A percentile compares a stretch with the other conserved stretches of the same genome.
Conservation (phyloP, 2,329 filamentous ascomycete genomes). For the Calonectria henricotiae region DNA sequence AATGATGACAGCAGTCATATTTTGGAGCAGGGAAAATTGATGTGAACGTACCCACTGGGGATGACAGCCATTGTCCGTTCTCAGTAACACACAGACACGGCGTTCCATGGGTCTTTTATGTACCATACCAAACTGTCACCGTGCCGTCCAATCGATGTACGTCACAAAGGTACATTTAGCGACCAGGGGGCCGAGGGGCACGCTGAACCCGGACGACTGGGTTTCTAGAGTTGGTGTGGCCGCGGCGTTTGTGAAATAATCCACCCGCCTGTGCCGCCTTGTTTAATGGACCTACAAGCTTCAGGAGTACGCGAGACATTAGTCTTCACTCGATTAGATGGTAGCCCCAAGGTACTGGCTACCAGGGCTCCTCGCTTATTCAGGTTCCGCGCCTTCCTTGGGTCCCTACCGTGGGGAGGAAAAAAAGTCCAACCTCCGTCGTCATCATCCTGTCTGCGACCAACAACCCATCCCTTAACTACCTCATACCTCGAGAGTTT, state of each 20-base stretch:
- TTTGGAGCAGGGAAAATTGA: neutral
- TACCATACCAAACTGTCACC: slow-evolving; percentile 17
- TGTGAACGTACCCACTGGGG: slow-evolving; percentile 21
- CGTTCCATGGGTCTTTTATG: slow-evolving; percentile 25
- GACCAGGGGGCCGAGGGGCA: slow-evolving; percentile 10
- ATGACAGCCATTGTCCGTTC: slow-evolving; percentile 27
- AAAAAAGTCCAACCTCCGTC: slow-evolving; percentile 26
- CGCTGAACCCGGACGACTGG: slow-evolving; percentile 27
- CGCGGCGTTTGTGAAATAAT: slow-evolving; percentile 46
- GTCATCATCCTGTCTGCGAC: slow-evolving; percentile 43
- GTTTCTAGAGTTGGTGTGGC: slow-evolving; percentile 40
- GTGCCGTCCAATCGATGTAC: slow-evolving; percentile 12
- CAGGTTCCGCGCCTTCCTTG: slow-evolving; percentile 38
- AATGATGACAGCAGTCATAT: slow-evolving; percentile 20
- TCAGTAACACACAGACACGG: slow-evolving; percentile 17
- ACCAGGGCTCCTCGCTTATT: slow-evolving; percentile 31
- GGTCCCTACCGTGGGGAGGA: neutral
- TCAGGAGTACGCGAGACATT: slow-evolving; percentile 40
- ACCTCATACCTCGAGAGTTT: slow-evolving; percentile 48
- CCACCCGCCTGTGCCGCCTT: slow-evolving; percentile 48
- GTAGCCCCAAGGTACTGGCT: slow-evolving; percentile 30
- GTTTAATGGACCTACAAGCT: slow-evolving; percentile 28
- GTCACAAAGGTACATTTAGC: slow-evolving; percentile 29
- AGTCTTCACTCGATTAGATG: neutral
- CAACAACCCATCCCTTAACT: slow-evolving; percentile 45